A percentile compares a stretch with the other conserved stretches of the same genome.
Evolutionary conservation across 2,329 filamentous ascomycete genomes (phyloP).

Genomic region (Alternaria angustiovoidea): DNA sequence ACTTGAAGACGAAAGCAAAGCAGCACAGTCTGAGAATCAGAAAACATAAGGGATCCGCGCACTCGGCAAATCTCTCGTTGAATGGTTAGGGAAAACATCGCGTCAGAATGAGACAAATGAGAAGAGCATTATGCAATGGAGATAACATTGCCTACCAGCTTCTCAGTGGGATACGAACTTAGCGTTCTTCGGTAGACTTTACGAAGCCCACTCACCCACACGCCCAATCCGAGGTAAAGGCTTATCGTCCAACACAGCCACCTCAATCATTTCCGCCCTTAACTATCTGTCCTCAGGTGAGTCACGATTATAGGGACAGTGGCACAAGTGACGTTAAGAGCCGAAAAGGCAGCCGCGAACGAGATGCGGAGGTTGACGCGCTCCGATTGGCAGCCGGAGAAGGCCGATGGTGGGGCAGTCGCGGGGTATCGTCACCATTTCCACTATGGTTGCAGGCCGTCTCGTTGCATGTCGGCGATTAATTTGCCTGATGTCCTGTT

Average conservation of each 20-base stretch:
- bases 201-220: too few species aligned
- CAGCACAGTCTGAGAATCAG: too few species aligned
- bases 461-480: neutral
- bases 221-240: too few species aligned
- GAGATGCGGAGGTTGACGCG: slow-evolving; percentile 11
- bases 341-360: neutral
- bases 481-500: too few species aligned
- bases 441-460: neutral
- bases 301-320: neutral
- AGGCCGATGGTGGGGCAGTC: slow-evolving; percentile 9
- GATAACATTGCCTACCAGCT: neutral
- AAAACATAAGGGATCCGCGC: too few species aligned
- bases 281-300: neutral
- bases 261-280: neutral
- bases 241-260: neutral
- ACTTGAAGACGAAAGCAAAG: too few species aligned
- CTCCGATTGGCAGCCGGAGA: slow-evolving; percentile 19
- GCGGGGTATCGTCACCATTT: slow-evolving; percentile 11
- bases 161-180: neutral
- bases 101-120: neutral
- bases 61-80: too few species aligned
- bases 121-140: neutral
- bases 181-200: neutral
- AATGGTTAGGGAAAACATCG: too few species aligned
- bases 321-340: neutral